phyloP scores from a whole-genome alignment of 139 green algal species.

The Tetradesmus obliquus region DNA sequence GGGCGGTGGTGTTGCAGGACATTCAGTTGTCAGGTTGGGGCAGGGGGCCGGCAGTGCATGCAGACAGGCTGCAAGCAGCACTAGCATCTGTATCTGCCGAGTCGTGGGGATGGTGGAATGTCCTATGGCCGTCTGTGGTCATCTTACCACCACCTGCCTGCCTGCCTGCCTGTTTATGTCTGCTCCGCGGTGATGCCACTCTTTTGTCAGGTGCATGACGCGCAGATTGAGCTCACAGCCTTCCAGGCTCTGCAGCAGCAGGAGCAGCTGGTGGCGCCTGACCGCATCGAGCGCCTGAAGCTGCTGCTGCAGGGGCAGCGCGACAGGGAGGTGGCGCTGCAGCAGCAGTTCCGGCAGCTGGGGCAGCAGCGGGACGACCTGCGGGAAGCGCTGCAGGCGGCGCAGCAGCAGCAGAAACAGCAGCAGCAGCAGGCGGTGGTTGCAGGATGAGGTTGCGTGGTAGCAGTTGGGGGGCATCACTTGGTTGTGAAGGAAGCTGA shows the following conservation, averaged over 20 bases:
- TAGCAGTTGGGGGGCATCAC: no score
- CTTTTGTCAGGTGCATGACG: slow-evolving; percentile 47
- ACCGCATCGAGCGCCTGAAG: slow-evolving; percentile 63
- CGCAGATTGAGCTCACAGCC: slow-evolving; percentile 59
- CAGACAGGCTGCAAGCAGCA: no score
- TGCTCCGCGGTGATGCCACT: slow-evolving; percentile 30
- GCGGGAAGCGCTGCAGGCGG: slow-evolving; percentile 1
- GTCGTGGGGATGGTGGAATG: neutral
- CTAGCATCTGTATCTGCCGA: neutral
- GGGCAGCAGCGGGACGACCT: slow-evolving; percentile 47
- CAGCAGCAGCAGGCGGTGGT: slow-evolving; percentile 27
- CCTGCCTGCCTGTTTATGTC: neutral
- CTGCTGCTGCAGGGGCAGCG: slow-evolving; percentile 66
- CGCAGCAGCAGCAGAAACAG: slow-evolving; percentile 15
- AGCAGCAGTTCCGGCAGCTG: slow-evolving; percentile 65
- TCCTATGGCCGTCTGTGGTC: neutral
- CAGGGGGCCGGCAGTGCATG: no score
- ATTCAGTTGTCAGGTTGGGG: no score
- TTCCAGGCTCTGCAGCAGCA: slow-evolving; percentile 74
- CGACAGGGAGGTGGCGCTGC: slow-evolving; percentile 71
- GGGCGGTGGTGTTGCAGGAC: no score
- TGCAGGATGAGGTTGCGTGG: neutral
- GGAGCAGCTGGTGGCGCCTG: slow-evolving; percentile 71
- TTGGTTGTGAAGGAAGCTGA: no score
- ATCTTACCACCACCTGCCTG: neutral